phyloP scores from a whole-genome alignment of 2,329 filamentous ascomycete species.

The Fusarium sp. region DNA sequence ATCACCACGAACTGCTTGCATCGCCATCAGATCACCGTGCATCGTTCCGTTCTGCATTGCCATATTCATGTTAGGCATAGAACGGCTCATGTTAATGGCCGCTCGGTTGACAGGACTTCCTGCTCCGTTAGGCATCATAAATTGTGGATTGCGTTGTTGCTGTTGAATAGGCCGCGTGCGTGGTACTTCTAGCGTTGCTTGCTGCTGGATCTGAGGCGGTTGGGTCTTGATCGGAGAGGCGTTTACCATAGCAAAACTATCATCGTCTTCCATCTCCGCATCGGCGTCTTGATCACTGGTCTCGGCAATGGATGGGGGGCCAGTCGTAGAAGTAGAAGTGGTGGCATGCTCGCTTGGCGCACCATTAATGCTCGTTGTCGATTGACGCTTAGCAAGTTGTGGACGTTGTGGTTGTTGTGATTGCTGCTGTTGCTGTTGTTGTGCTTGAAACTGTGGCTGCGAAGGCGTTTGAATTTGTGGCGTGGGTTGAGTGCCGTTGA shows the following conservation, averaged over 20 bases:
- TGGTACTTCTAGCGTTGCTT: conserved; percentile 59
- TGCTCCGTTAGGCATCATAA: conserved; percentile 59
- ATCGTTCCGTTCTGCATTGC: conserved; percentile 56
- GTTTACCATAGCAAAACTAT: conserved; percentile 65
- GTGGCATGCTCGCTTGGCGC: conserved; percentile 52
- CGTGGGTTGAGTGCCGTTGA: conserved; percentile 37
- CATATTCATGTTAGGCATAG: conserved; percentile 62
- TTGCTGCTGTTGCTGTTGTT: conserved; percentile 40
- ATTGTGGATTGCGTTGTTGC: conserved; percentile 51
- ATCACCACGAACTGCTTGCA: conserved; percentile 61
- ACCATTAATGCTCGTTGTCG: conserved; percentile 54
- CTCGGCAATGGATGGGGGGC: conserved; percentile 59
- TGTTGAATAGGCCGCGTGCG: conserved; percentile 55
- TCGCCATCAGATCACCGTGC: conserved; percentile 61
- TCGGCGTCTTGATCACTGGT: conserved; percentile 60
- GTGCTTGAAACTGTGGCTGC: conserved; percentile 36
- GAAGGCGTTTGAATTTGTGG: conserved; percentile 40
- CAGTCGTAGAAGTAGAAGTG: conserved; percentile 52
- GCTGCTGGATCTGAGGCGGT: conserved; percentile 54
- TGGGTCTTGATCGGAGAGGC: conserved; percentile 56
- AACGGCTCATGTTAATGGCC: conserved; percentile 57
- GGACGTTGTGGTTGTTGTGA: conserved; percentile 28
- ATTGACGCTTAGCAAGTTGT: conserved; percentile 48
- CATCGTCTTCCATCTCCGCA: conserved; percentile 70
- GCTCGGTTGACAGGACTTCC: conserved; percentile 53